Evolutionary conservation across 2,329 filamentous ascomycete species (phyloP).

Genomic region (Didymosphaeria variabile): DNA sequence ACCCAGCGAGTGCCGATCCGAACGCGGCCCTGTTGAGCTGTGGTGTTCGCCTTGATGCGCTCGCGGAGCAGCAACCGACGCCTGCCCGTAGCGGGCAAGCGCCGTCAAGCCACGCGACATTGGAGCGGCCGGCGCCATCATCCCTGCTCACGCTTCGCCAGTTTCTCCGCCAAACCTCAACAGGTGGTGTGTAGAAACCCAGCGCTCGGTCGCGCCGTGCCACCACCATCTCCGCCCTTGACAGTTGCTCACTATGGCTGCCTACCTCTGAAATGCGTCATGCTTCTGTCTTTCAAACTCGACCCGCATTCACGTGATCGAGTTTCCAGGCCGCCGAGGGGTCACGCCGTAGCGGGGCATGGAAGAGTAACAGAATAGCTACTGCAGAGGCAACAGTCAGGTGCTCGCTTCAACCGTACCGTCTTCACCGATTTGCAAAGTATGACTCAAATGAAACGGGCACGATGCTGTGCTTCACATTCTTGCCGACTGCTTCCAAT

Average conservation of each 20-base stretch:
- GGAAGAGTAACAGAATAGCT: neutral
- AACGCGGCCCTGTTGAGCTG: neutral
- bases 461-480: slow-evolving; percentile 13
- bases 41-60: neutral
- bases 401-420: neutral
- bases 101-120: neutral
- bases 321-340: neutral
- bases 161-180: neutral
- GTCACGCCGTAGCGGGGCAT: slow-evolving; percentile 4
- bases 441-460: slow-evolving; percentile 3
- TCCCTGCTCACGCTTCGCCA: neutral
- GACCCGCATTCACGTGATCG: neutral
- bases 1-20: neutral
- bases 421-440: slow-evolving; percentile 5
- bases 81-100: too few relatives aligned
- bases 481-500: neutral
- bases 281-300: neutral
- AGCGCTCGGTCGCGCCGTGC: neutral
- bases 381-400: slow-evolving; percentile 3
- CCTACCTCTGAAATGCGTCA: neutral
- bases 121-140: neutral
- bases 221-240: neutral
- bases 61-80: neutral
- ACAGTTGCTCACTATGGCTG: neutral
- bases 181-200: neutral